phyloP scores from a whole-genome alignment of 805 yeast genomes.

The Yarrowia sp. region DNA sequence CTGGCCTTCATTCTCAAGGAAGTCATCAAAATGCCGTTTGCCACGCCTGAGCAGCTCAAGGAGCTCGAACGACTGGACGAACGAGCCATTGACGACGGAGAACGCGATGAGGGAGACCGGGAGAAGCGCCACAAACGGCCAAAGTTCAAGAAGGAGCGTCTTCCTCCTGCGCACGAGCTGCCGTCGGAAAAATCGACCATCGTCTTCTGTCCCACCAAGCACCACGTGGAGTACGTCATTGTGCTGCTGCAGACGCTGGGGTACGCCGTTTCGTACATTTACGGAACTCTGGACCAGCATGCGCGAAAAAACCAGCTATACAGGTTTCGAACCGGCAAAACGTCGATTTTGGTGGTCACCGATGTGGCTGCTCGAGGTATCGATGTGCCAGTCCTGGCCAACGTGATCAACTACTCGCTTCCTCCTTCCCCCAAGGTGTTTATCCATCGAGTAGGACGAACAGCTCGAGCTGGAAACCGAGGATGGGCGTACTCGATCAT shows the following conservation, averaged over 20 bases:
- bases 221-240: constrained; percentile 93
- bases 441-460: constrained; percentile 97
- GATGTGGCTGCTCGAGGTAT: constrained; percentile 97
- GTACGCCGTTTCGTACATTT: constrained; percentile 85
- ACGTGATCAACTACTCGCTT: constrained; percentile 88
- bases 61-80: constrained; percentile 53
- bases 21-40: constrained; percentile 82
- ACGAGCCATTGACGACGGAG: constrained; percentile 49
- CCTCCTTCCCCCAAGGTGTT: constrained; percentile 94
- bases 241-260: constrained; percentile 76
- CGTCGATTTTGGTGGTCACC: constrained; percentile 90
- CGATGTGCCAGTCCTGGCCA: constrained; percentile 95
- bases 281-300: constrained; percentile 93
- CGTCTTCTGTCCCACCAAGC: constrained; percentile 94
- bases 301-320: constrained; percentile 90
- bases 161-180: constrained; percentile 81
- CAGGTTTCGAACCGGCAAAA: constrained; percentile 82
- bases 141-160: constrained; percentile 58
- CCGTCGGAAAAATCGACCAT: constrained; percentile 90
- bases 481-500: constrained; percentile 98
- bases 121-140: constrained; percentile 47
- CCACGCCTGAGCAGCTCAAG: constrained; percentile 69
- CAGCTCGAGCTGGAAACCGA: constrained; percentile 97
- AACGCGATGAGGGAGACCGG: constrained; percentile 46
- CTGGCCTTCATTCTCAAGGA: constrained; percentile 78